Evolutionary conservation across 2,329 filamentous ascomycete species (phyloP), one percentile per base, ranked within the genome.

Genomic region (Curvularia sp.): DNA sequence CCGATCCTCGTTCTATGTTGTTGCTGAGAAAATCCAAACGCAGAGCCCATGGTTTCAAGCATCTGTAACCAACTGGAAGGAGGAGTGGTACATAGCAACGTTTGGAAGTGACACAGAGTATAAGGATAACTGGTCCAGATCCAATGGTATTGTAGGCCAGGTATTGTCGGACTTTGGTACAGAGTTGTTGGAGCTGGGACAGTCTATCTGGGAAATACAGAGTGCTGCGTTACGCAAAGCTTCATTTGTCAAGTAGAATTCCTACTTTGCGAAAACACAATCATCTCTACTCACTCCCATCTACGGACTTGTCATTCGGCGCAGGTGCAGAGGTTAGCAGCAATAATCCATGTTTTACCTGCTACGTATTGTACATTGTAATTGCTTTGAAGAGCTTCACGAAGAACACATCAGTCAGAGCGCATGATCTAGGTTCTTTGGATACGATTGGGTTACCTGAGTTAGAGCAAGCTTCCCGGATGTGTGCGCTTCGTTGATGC

Each of bases 1-100:
- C 19, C 71, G 79, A 3, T 82, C 80, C 0, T 85, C 82, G 0
- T 87, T 86, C 60, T 86, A 87, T 64, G 72, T 86, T 65, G 59
- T 86, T 9, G 83, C 83, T 1, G 78, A 68, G 1, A 63, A 79
- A 3, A 71, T 86, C 0, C 70, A 77, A 41, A 5, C 39, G 69
- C 3, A 57, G 61, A 18, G 42, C 63, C 0, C 69, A 74, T 28
- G 82, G 80, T 0, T 2, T 66, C 0, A 30, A 55, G 8, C 32
- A 27, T 78, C 80, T 0, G 60, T 85, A 9, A 28, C 25, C 5
- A 41, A 21, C 1, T 65, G 59, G 61, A 65, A 63, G 52, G 52
- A 45, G 25, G 39, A 57, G 32, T 66, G 62, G 64, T 13, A 54
- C 12, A 45, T 43, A 15, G 59, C 61, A 19, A 66, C 62, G 1